Evolutionary conservation across 2,329 filamentous ascomycete genomes (phyloP).

Genomic region (Ceratocystis destructans): DNA sequence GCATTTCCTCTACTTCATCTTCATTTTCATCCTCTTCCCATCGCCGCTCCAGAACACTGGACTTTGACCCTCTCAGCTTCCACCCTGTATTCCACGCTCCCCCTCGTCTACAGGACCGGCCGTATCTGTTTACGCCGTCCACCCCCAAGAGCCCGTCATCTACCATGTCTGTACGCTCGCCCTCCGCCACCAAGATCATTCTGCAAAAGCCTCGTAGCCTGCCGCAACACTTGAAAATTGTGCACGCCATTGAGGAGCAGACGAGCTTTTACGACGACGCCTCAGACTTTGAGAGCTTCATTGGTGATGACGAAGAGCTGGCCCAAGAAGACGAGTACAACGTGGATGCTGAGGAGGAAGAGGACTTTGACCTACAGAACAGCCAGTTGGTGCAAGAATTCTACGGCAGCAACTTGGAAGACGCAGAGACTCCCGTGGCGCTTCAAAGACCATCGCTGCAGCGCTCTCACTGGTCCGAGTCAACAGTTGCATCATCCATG

Average conservation of each 20-base stretch:
- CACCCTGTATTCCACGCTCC: constrained; percentile 16
- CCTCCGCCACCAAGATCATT: constrained; percentile 15
- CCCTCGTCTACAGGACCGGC: constrained; percentile 19
- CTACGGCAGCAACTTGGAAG: constrained; percentile 5
- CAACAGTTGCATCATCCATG: constrained; percentile 19
- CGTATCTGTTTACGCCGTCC: constrained; percentile 16
- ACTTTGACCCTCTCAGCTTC: constrained; percentile 18
- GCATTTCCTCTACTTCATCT: not conserved
- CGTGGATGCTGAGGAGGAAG: constrained; percentile 4
- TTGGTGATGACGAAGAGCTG: constrained; percentile 4
- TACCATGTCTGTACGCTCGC: constrained; percentile 17
- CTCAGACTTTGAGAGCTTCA: constrained; percentile 7
- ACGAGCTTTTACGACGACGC: constrained; percentile 8
- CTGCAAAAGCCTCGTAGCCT: constrained; percentile 15
- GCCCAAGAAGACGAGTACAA: not conserved
- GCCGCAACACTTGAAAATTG: constrained; percentile 16
- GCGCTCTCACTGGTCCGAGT: constrained; percentile 23
- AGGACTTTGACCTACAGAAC: constrained; percentile 14
- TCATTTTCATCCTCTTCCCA: constrained; percentile 10
- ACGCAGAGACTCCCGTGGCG: not conserved
- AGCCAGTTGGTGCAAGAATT: constrained; percentile 13
- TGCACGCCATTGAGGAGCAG: constrained; percentile 17
- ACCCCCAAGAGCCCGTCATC: constrained; percentile 13
- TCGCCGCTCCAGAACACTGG: constrained; percentile 18
- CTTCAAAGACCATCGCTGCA: constrained; percentile 12